Evolutionary conservation across 2,329 filamentous ascomycete genomes (phyloP), one percentile per base, ranked within the genome.

Genomic region (Lasiodiplodia sp.): DNA sequence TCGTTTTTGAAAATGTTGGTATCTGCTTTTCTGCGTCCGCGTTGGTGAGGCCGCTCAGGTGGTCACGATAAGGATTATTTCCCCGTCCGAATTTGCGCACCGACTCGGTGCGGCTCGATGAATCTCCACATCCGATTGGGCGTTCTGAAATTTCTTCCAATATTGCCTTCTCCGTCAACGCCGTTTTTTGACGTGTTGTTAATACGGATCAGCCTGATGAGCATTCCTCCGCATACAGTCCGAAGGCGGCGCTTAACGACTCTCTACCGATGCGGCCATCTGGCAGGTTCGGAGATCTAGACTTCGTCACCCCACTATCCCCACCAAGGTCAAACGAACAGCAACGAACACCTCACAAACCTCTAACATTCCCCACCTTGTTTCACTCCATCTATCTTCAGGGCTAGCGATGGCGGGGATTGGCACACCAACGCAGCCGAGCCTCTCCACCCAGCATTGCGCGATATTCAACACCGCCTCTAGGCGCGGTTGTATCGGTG

Each of bases 221-320:
- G 14, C 21, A 31, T 51, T 31, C 44, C 44, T 64, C 47, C 44
- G 60, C 60, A 64, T 4, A 25, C 47, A 52, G 25, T 5, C 47
- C 60, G 60, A 64, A 40, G 38, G 31, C 60, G 47, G 60, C 60
- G 60, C 60, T 64, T 64, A 64, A 52, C 38, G 47, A 49, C 14
- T 47, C 60, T 11, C 44, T 64, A 38, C 16, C 21, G n/a, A 52
- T 64, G 60, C 60, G 60, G 31, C 60, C 60, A 64, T 64, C 47
- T 64, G 60, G 60, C 60, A 64, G 60, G n/a, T 28, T 64, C 44
- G 60, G 60, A 47, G 44, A 64, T 64, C 60, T 64, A 64, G 60
- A 38, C 60, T 64, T 37, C 28, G 11, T 52, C 60, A 64, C 60
- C 60, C 60, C 60, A 64, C 60, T 64, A 38, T 64, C 60, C 18